These are phyloP conservation scores for Cystobasidium slooffiae DNA, from an alignment of 1,284 basidiomycete species.

Conservation along the genomic window DNA sequence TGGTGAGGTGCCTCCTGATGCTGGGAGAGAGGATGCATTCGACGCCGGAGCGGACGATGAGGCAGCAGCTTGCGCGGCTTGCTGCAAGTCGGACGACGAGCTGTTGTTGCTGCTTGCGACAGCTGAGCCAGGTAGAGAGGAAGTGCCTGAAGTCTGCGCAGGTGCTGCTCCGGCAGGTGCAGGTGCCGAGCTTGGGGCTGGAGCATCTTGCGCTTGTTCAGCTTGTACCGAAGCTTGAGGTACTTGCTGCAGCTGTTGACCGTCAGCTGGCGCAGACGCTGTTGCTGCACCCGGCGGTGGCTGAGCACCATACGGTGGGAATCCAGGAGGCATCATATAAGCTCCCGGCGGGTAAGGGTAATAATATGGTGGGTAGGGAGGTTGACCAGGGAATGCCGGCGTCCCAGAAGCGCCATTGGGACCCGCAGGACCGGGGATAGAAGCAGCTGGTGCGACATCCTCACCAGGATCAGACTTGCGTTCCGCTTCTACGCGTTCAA, in stretches of 20 bases:
- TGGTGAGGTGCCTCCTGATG: constrained; percentile 16
- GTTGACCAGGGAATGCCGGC: constrained; percentile 23
- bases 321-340: constrained; percentile 35
- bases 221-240: constrained; percentile 30
- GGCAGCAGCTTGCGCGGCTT: constrained; percentile 1
- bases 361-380: constrained; percentile 37
- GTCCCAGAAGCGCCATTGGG: background rate
- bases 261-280: constrained; percentile 32
- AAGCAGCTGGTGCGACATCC: background rate
- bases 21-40: background rate
- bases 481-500: constrained; percentile 41
- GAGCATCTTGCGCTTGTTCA: constrained; percentile 23
- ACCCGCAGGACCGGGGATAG: background rate
- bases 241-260: constrained; percentile 24
- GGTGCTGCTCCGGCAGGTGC: constrained; percentile 10
- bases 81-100: constrained; percentile 25
- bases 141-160: background rate
- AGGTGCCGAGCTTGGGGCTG: constrained; percentile 31
- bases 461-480: constrained; percentile 18
- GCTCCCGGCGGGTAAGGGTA: constrained; percentile 38
- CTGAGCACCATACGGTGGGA: constrained; percentile 36
- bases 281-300: constrained; percentile 15
- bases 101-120: constrained; percentile 19
- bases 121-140: background rate
- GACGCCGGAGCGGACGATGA: background rate